Evolutionary conservation across 441 rosid species (phyloP), one percentile per base, ranked within the genome.

Genomic region (Cnidoscolus chayamansa): DNA sequence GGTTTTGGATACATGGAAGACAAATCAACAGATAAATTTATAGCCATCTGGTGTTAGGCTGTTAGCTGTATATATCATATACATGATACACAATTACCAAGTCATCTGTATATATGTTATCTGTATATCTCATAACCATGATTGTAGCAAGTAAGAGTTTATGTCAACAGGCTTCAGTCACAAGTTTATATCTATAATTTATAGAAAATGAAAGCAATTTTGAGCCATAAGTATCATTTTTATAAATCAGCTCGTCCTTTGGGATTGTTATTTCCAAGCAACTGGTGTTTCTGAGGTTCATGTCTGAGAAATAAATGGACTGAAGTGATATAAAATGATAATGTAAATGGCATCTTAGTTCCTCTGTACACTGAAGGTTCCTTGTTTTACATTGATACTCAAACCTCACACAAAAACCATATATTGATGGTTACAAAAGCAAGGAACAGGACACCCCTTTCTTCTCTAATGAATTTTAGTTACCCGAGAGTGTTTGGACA

Each of bases 401-500:
- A 78, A 63, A 74, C 81, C 73, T 74, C 73, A 80, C 76, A 62
- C 74, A 74, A 77, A 83, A 79, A 83, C 78, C 76, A 59, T 63
- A 37, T 13, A 68, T 15, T 54, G 50, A 61, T 68, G 78, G 75
- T 74, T 73, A 82, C 74, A 84, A 72, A 76, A 47, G 35, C 57
- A 64, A 78, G 74, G 76, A 72, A 73, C 73, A 63, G 37, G 12
- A 75, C 73, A 25, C 76, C 74, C 66, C 62, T 62, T 53, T 74
- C 74, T 72, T 68, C 61, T 71, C 67, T 37, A 64, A 31, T 45
- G 25, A 49, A 70, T 53, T 56, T 76, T 45, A 78, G 68, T 81
- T 75, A 70, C 92, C 86, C 16, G 84, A 79, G 0, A 94, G 32
- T 65, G 91, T 94, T 73, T 92, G 94, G 78, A 94, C 73, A 64